Evolutionary conservation across 805 yeast species (phyloP), one percentile per base, ranked within the genome.

Genomic region (Metschnikowia matae): DNA sequence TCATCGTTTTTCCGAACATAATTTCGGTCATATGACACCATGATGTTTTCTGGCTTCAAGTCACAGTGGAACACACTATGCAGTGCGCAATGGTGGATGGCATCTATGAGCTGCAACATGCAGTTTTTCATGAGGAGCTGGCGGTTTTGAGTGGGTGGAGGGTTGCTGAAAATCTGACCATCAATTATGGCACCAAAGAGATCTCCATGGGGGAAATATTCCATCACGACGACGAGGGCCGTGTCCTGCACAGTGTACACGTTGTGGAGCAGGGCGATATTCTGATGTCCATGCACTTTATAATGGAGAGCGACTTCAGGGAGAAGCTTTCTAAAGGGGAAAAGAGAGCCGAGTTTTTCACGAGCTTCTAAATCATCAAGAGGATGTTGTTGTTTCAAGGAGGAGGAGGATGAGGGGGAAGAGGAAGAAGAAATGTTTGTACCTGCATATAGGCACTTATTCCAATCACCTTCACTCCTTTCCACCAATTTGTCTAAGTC

Each of bases 111-210:
- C 58, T 73, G 77, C 31, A 70, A 57, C 65, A 71, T 70, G 54
- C 68, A 70, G 51, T 71, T 73, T 50, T 71, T 72, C 77, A 72
- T 72, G 55, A 73, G 61, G 40, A 63, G 45, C 51, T 85, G 55
- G 79, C 85, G 52, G 46, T 52, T 54, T 26, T 83, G 62, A 79
- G 77, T 53, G 72, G 63, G 61, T 6, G 81, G 82, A 52, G 80
- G 79, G 40, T 77, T 69, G 48, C 71, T 68, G 57, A 88, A 89
- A 44, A 81, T 74, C 58, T 82, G 80, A 40, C 79, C 71, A 50
- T 88, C 96, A 39, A 91, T 92, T 48, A 92, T 92, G 48, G 88
- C 84, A 46, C 84, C 79, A 67, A 92, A 94, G 52, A 92, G 75
- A 65, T 92, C 99, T 46, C 95, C 96, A 57, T 85, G 87, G 23